phyloP scores from a whole-genome alignment of 169 alveolate genomes.

The Cyclospora cayetanensis region DNA sequence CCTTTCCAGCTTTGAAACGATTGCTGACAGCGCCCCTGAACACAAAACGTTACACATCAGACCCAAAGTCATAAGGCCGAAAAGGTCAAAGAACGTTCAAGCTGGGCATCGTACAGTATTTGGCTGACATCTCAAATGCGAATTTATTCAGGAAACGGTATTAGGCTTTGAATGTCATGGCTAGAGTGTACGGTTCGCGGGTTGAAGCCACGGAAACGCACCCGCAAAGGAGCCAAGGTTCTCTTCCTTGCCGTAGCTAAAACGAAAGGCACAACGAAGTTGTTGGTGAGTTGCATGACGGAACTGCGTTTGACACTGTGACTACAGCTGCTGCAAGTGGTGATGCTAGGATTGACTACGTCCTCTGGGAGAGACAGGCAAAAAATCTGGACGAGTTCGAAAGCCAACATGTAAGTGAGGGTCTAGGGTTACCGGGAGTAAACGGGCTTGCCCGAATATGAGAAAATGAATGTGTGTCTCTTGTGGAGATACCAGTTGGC shows the following conservation, averaged over 20 bases:
- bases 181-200: background rate
- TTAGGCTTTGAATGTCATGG: background rate
- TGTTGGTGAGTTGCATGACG: background rate
- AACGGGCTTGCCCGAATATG: constrained; percentile 87
- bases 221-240: constrained; percentile 73
- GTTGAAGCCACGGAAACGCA: constrained; percentile 67
- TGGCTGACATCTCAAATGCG: no score
- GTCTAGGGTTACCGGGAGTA: constrained; percentile 74
- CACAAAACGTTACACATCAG: background rate
- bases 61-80: background rate
- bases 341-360: background rate
- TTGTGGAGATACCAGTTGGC: constrained; percentile 80
- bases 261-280: background rate
- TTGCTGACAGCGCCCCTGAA: constrained; percentile 80
- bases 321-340: constrained; percentile 16
- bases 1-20: constrained; percentile 81
- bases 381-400: background rate
- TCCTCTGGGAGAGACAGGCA: no score
- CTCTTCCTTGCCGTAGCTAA: constrained; percentile 84
- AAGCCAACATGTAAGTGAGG: background rate
- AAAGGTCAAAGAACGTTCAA: no score
- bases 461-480: constrained; percentile 85
- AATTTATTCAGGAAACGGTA: background rate
- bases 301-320: background rate
- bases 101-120: no score